These are phyloP conservation scores for Xenoacremonium recifei DNA, from an alignment of 2,329 filamentous ascomycete species.

Conservation along the genomic window DNA sequence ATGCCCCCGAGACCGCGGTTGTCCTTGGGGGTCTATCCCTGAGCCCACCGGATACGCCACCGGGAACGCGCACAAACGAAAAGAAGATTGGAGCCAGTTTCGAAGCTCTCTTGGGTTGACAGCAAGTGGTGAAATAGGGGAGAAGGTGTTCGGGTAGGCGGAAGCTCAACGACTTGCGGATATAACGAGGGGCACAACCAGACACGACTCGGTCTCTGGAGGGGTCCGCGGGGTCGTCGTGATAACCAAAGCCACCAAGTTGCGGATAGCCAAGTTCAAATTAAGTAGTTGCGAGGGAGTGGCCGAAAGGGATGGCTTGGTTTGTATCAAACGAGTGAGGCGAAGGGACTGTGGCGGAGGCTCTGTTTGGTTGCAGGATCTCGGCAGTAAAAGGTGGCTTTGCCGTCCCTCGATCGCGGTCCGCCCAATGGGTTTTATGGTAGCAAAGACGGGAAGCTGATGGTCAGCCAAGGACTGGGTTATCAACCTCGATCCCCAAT, in stretches of 20 bases:
- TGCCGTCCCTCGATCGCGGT: slow-evolving; percentile 27
- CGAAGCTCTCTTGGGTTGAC: too few relatives aligned
- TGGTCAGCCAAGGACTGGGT: slow-evolving; percentile 28
- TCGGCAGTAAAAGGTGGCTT: slow-evolving; percentile 22
- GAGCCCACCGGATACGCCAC: slow-evolving; percentile 63
- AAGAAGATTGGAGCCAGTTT: slow-evolving; percentile 26
- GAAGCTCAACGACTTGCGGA: slow-evolving; percentile 5
- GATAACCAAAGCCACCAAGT: slow-evolving; percentile 13
- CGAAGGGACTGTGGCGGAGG: too few relatives aligned
- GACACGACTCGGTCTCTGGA: slow-evolving; percentile 16
- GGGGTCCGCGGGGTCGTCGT: slow-evolving; percentile 26
- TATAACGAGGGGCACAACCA: slow-evolving; percentile 7
- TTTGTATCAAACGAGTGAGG: too few relatives aligned
- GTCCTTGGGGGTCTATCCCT: slow-evolving; percentile 52
- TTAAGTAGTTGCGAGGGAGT: slow-evolving; percentile 16
- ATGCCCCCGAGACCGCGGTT: slow-evolving; percentile 61
- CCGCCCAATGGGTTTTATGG: slow-evolving; percentile 24
- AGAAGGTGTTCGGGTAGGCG: slow-evolving; percentile 3
- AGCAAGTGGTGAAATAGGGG: slow-evolving; percentile 1
- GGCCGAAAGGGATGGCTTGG: background rate
- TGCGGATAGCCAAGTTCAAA: slow-evolving; percentile 21
- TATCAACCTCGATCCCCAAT: slow-evolving; percentile 28
- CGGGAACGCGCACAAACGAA: slow-evolving; percentile 36
- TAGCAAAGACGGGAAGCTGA: slow-evolving; percentile 28
- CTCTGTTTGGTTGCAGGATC: too few relatives aligned